Conservation (phyloP, 2,329 filamentous ascomycete genomes). For the Aspergillus ochraceus region DNA sequence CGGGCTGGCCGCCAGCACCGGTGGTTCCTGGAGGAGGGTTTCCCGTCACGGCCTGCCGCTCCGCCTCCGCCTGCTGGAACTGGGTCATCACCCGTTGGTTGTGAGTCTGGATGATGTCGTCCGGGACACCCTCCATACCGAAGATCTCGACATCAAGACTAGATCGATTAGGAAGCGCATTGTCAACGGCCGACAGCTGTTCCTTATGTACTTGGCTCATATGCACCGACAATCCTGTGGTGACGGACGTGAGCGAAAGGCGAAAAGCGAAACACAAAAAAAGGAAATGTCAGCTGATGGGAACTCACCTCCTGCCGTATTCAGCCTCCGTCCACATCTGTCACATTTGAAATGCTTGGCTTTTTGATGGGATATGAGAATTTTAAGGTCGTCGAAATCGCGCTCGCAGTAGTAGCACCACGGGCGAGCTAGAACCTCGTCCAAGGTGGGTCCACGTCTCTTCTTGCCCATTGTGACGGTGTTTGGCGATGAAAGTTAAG, state of each 20-base stretch:
- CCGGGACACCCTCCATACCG: slow-evolving; percentile 94
- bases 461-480: slow-evolving; percentile 74
- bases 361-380: slow-evolving; percentile 95
- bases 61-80: slow-evolving; percentile 82
- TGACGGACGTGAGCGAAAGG: not conserved
- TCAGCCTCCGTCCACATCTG: slow-evolving; percentile 80
- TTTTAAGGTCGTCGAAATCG: slow-evolving; percentile 96
- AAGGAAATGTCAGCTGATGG: not conserved
- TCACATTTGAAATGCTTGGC: slow-evolving; percentile 99
- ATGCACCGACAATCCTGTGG: slow-evolving; percentile 83
- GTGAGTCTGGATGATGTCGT: slow-evolving; percentile 79
- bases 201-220: slow-evolving; percentile 99
- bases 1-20: slow-evolving; percentile 41
- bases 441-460: slow-evolving; percentile 81
- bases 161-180: slow-evolving; percentile 82
- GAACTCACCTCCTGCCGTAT: slow-evolving; percentile 83
- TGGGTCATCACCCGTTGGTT: slow-evolving; percentile 81
- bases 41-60: slow-evolving; percentile 77
- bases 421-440: slow-evolving; percentile 81
- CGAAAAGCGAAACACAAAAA: not conserved
- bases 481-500: not conserved
- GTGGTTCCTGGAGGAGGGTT: slow-evolving; percentile 69
- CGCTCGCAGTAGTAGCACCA: slow-evolving; percentile 99
- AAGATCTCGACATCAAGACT: slow-evolving; percentile 94
- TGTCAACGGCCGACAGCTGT: slow-evolving; percentile 80